Evolutionary conservation across 1,139 yeast genomes (phyloP), one percentile per base, ranked within the genome.

Genomic region (Taphrina deformans): DNA sequence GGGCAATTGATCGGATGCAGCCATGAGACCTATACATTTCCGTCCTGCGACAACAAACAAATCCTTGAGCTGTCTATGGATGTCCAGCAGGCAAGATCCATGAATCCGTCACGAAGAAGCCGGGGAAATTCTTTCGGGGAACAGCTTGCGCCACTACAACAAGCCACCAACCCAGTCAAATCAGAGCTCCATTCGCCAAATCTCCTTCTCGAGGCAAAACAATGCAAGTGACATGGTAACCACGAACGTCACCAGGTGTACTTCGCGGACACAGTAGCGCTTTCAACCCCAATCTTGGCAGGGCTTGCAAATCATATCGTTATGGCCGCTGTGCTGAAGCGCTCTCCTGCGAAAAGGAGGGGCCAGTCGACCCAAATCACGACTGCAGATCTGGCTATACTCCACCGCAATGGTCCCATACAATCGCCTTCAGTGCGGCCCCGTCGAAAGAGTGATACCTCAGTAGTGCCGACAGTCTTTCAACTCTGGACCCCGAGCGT

Each of bases 341-440:
- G 58, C 14, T 53, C 58, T 7, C 58, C 58, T 29, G 58, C 58
- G 21, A 53, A 53, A 23, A 35, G 58, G 24, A 2, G 58, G 21
- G 58, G 58, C 3, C 58, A 53, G 24, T 53, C 58, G n/a, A 53
- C 58, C 9, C 58, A 53, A 24, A 53, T 53, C 29, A 35, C 35
- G 26, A 21, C 58, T 2, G n/a, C 33, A 38, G 58, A 53, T 40
- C 14, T 53, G 33, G 41, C 40, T 24, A 12, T 53, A 16, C 29
- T 23, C 14, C 29, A 38, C 21, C 44, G 18, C 27, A 16, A 12
- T 29, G 35, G 18, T 21, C 3, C 27, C 33, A 24, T 16, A 14
- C 27, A 2, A 26, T 26, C 35, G 1, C 35, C 52, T 6, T 10
- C 52, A 23, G 21, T 18, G n/a, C 48, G 48, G n/a, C 35, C 35